These are phyloP conservation scores for Entoloma clypeatum DNA, from an alignment of 1,284 basidiomycete genomes.

Conservation along the genomic window DNA sequence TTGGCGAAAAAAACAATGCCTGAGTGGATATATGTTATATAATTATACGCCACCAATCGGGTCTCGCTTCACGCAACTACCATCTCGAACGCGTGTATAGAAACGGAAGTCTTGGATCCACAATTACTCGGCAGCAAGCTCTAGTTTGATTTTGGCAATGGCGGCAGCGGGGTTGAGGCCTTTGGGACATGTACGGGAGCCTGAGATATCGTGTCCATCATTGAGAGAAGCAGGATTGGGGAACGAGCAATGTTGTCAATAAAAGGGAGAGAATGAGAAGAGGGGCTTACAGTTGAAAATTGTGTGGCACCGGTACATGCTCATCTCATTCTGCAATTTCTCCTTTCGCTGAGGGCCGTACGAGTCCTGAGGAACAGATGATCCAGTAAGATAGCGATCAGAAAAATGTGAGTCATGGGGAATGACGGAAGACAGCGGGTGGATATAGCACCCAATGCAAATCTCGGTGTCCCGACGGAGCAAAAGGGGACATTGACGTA, in stretches of 20 bases:
- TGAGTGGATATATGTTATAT: too few species aligned
- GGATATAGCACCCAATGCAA: neutral
- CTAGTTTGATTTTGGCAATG: too few species aligned
- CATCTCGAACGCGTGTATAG: too few species aligned
- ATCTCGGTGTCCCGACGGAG: too few species aligned
- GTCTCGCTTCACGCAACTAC: too few species aligned
- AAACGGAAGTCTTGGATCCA: too few species aligned
- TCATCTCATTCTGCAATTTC: constrained; percentile 92
- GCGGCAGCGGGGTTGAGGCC: constrained; percentile 94
- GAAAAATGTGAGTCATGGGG: constrained; percentile 1
- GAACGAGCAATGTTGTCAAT: constrained; percentile 1
- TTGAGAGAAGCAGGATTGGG: too few species aligned
- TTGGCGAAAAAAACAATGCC: too few species aligned
- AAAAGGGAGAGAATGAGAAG: constrained; percentile 2
- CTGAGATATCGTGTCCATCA: too few species aligned
- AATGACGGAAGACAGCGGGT: neutral
- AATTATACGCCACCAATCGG: too few species aligned
- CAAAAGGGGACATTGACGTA: constrained; percentile 34
- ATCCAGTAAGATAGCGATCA: too few species aligned
- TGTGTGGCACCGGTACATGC: constrained; percentile 90
- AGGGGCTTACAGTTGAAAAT: constrained; percentile 85
- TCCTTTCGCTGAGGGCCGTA: constrained; percentile 84
- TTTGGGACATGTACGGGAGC: too few species aligned
- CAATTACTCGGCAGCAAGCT: constrained; percentile 76
- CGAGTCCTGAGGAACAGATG: constrained; percentile 72